These are phyloP conservation scores for Lojkania enalia DNA, from an alignment of 2,329 filamentous ascomycete genomes.

Conservation along the genomic window DNA sequence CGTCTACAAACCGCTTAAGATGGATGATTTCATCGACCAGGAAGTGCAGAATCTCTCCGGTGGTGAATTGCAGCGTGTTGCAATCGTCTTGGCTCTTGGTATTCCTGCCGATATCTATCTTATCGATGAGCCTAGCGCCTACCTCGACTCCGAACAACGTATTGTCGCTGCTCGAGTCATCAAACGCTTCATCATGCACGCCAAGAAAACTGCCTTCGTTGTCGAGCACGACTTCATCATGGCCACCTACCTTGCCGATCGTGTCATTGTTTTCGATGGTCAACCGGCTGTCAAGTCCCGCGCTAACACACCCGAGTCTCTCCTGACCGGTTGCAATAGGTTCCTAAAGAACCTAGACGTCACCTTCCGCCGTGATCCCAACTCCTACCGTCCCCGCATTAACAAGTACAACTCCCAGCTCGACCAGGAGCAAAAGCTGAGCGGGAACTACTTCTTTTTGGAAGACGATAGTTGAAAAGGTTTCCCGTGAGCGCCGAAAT, in stretches of 20 bases:
- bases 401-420: conserved; percentile 96
- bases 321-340: conserved; percentile 92
- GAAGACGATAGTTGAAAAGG: conserved; percentile 79
- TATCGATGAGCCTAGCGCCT: conserved; percentile 84
- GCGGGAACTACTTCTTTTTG: conserved; percentile 97
- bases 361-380: conserved; percentile 96
- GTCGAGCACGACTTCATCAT: conserved; percentile 99
- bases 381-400: conserved; percentile 94
- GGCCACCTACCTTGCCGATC: conserved; percentile 80
- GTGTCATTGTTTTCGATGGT: conserved; percentile 98
- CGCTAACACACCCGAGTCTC: conserved; percentile 86
- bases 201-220: conserved; percentile 98
- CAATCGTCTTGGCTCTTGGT: conserved; percentile 94
- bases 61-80: conserved; percentile 99
- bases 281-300: conserved; percentile 84
- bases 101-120: conserved; percentile 97
- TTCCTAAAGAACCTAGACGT: conserved; percentile 97
- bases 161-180: conserved; percentile 96
- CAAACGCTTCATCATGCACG: conserved; percentile 99
- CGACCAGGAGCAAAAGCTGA: conserved; percentile 94
- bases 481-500: conserved; percentile 55
- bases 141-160: conserved; percentile 98
- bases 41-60: conserved; percentile 98
- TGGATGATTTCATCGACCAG: conserved; percentile 99
- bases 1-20: conserved; percentile 98